Evolutionary conservation across 345 rosid genomes (phyloP).

Genomic region (Eucalyptus rudis): DNA sequence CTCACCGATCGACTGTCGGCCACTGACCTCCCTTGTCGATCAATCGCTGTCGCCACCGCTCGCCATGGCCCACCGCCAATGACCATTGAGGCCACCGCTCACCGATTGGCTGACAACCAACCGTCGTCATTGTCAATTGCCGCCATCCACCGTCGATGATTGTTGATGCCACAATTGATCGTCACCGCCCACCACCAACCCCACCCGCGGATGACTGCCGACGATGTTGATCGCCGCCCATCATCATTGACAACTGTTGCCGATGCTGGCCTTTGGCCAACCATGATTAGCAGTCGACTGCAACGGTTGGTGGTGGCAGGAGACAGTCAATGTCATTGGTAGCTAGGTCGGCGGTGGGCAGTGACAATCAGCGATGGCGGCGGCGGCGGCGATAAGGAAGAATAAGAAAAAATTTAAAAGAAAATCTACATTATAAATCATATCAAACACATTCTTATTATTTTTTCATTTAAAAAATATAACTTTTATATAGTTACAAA

Average conservation of each 20-base stretch:
- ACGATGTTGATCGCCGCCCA: fast-evolving
- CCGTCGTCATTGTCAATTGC: fast-evolving
- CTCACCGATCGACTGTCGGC: fast-evolving
- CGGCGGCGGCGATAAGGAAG: fast-evolving
- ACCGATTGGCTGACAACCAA: fast-evolving
- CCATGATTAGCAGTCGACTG: fast-evolving
- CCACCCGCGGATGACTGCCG: fast-evolving
- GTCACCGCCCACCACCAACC: fast-evolving
- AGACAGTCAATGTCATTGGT: fast-evolving
- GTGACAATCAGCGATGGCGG: fast-evolving
- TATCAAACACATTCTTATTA: fast-evolving
- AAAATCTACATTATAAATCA: fast-evolving
- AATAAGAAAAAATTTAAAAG: too few relatives aligned
- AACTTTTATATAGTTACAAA: too few relatives aligned
- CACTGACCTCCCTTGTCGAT: fast-evolving
- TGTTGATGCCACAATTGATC: fast-evolving
- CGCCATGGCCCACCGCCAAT: fast-evolving
- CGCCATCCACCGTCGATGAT: fast-evolving
- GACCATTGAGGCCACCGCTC: too few relatives aligned
- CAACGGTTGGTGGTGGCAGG: fast-evolving
- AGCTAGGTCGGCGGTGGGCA: fast-evolving
- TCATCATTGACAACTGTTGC: fast-evolving
- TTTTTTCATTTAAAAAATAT: too few relatives aligned
- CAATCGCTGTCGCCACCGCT: fast-evolving
- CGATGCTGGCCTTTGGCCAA: fast-evolving